Base-by-base conservation (phyloP, 768 basidiomycete genomes). In the Lactarius quietus region DNA sequence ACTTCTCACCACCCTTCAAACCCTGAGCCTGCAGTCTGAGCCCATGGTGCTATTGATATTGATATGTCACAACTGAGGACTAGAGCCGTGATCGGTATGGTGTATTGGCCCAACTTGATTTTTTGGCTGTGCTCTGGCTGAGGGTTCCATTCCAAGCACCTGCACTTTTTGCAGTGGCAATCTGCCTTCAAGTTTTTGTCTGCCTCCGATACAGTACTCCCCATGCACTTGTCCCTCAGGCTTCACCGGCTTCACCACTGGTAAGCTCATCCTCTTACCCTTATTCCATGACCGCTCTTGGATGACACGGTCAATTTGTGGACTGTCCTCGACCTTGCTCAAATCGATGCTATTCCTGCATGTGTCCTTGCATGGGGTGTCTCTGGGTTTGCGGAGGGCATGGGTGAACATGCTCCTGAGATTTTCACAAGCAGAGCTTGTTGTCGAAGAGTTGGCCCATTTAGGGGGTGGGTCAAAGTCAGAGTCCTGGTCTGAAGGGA, bases 291-390 rank as follows among this genome's bases (percentile, higher is more conserved):
- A 64, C 12, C 69, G 63, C 51, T 70, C 69, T 54, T 65, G 61
- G 9, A 61, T 62, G 3, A 70, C 64, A 23, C 61, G 48, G 18
- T 68, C 67, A 15, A 63, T 65, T 36, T 67, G 61, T 29, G 69
- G 69, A 26, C 67, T 70, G n/a, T 70, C 69, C 53, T 68, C 67
- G n/a, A 68, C 67, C 64, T 65, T 67, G 61, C 69, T 68, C 53
- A 36, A 55, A 53, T 70, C 69, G n/a, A 70, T 68, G 61, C 69
- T 70, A 45, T 70, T 70, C 41, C 69, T 62, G 39, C 69, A 57
- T 15, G 29, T 55, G 20, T 33, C 29, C 36, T 61, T 64, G 26
- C 65, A 51, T 23, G 65, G 65, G n/a, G 57, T 60, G 43, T 61
- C 57, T 20, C 67, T 58, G 20, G 69, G 57, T 14, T 51, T 35